These are phyloP conservation scores for Fusarium hainanense DNA, from an alignment of 2,329 filamentous ascomycete species.

Conservation along the genomic window DNA sequence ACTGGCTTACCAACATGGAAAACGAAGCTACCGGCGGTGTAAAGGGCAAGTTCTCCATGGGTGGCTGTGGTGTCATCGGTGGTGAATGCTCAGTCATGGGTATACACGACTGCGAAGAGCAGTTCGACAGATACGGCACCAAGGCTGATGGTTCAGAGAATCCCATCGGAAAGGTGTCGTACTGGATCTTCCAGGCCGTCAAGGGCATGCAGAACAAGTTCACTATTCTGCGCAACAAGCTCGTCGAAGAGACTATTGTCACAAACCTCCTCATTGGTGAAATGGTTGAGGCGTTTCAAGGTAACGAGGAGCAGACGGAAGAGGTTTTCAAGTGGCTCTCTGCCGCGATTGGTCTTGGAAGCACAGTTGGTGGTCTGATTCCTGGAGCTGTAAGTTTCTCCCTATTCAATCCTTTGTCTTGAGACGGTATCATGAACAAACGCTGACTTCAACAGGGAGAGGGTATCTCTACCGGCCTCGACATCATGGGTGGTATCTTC, in stretches of 20 bases:
- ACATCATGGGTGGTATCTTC: not conserved
- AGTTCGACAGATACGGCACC: constrained; percentile 13
- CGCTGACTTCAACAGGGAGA: not conserved
- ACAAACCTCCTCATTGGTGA: not conserved
- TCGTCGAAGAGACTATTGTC: not conserved
- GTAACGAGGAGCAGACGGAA: not conserved
- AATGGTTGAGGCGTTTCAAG: constrained; percentile 10
- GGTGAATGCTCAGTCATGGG: not conserved
- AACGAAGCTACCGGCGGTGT: not conserved
- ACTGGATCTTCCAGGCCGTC: constrained; percentile 28
- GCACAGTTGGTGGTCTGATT: not conserved
- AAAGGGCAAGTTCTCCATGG: not conserved
- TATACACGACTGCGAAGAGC: not conserved
- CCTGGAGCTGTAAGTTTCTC: not conserved
- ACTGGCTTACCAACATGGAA: not conserved
- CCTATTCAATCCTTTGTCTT: fast-evolving
- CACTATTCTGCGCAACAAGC: not conserved
- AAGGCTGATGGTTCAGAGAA: not conserved
- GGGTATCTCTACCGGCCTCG: not conserved
- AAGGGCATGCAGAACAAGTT: constrained; percentile 22
- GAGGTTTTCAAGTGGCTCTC: constrained; percentile 15
- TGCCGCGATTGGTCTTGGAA: constrained; percentile 1
- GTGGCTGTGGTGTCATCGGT: not conserved
- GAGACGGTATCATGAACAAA: not conserved
- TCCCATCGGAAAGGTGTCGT: constrained; percentile 11